Percentiles rank a stretch among this genome's conserved stretches.
These are phyloP conservation scores for Fusarium hainanense DNA, from an alignment of 2,329 filamentous ascomycete species.

Conservation along the genomic window DNA sequence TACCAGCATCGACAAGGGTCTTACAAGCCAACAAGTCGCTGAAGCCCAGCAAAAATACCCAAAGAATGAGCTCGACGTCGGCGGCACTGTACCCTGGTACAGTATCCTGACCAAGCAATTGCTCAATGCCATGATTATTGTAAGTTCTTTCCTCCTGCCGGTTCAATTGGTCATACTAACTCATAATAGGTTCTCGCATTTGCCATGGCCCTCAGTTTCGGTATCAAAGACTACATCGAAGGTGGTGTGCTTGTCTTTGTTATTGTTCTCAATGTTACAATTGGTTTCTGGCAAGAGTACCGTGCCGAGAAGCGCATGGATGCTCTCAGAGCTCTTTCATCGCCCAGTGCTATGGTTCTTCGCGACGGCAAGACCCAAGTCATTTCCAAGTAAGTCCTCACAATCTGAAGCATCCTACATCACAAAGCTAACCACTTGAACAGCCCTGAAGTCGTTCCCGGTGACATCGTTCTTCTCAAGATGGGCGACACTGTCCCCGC, in stretches of 20 bases:
- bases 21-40: constrained; percentile 69
- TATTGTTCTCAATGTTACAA: constrained; percentile 75
- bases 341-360: constrained; percentile 71
- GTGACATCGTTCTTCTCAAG: constrained; percentile 74
- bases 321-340: constrained; percentile 68
- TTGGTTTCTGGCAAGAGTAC: constrained; percentile 74
- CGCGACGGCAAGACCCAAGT: constrained; percentile 68
- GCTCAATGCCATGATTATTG: constrained; percentile 81
- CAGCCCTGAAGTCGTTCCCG: constrained; percentile 74
- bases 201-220: constrained; percentile 78
- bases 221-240: constrained; percentile 74
- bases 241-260: constrained; percentile 74
- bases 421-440: constrained; percentile 23
- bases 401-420: neutral
- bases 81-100: constrained; percentile 73
- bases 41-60: constrained; percentile 70
- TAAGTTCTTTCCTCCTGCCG: constrained; percentile 51
- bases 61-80: constrained; percentile 76
- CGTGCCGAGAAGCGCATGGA: constrained; percentile 75
- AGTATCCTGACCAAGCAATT: constrained; percentile 80
- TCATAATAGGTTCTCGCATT: constrained; percentile 76
- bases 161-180: neutral
- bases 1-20: constrained; percentile 74
- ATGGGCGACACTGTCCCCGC: constrained; percentile 81
- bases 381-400: constrained; percentile 64